Percentiles rank a stretch among this genome's conserved stretches.
phyloP scores from a whole-genome alignment of 2,329 filamentous ascomycete genomes.

The Dryadomyces quercivorus region DNA sequence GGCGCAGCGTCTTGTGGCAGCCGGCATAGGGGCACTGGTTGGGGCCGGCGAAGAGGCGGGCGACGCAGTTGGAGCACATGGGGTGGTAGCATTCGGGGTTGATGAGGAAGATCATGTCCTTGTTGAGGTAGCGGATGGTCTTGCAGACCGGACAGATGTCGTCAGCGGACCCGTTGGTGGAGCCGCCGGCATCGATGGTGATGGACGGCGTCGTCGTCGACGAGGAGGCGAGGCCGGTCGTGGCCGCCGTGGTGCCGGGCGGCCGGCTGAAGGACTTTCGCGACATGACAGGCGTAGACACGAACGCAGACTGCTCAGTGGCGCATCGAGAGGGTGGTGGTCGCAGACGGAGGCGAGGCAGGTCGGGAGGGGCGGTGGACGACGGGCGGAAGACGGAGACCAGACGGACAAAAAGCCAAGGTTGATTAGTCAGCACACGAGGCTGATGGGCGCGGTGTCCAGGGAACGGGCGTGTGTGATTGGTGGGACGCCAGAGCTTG shows the following conservation, averaged over 20 bases:
- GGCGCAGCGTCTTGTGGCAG: conserved; percentile 76
- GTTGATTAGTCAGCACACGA: too few relatives aligned
- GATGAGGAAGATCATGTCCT: conserved; percentile 86
- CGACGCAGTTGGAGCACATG: conserved; percentile 94
- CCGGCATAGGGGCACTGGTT: conserved; percentile 85
- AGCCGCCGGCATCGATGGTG: neutral
- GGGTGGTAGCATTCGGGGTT: conserved; percentile 98
- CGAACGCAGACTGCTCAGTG: too few relatives aligned
- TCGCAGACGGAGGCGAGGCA: too few relatives aligned
- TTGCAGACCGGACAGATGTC: conserved; percentile 97
- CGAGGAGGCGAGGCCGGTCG: neutral
- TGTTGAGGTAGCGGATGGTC: conserved; percentile 88
- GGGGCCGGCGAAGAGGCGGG: conserved; percentile 87
- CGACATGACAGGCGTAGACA: neutral
- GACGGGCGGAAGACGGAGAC: too few relatives aligned
- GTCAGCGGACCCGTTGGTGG: conserved; percentile 11
- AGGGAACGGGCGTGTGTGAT: too few relatives aligned
- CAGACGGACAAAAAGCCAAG: too few relatives aligned
- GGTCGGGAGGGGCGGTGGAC: too few relatives aligned
- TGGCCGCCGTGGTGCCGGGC: neutral
- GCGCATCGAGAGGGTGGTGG: too few relatives aligned
- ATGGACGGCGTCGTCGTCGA: neutral
- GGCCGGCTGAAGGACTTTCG: neutral
- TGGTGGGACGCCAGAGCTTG: too few relatives aligned
- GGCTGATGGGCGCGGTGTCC: too few relatives aligned